These are phyloP conservation scores for Diaporthe destruens DNA, from an alignment of 2,329 filamentous ascomycete genomes.

Conservation along the genomic window DNA sequence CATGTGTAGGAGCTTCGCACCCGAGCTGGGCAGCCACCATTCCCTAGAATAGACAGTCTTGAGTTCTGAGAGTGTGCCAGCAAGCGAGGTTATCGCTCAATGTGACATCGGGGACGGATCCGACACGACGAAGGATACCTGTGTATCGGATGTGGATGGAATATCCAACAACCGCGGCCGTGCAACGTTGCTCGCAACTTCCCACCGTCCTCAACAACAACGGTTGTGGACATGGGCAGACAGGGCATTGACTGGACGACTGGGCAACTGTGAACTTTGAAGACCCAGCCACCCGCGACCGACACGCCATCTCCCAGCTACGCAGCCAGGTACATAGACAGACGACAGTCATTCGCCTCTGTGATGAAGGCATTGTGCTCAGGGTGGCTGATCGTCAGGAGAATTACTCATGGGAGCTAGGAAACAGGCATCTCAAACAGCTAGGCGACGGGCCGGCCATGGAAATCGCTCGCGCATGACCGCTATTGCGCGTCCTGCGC, in stretches of 20 bases:
- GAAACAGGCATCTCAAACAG: constrained; percentile 28
- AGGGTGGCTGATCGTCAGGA: constrained; percentile 29
- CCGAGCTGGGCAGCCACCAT: constrained; percentile 3
- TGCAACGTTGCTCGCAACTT: constrained; percentile 29
- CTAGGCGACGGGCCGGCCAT: constrained; percentile 30
- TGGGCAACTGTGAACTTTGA: not conserved
- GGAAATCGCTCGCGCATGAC: constrained; percentile 33
- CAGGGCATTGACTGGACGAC: not conserved
- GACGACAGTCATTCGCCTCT: not conserved
- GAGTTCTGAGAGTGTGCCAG: constrained; percentile 1
- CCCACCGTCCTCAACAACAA: constrained; percentile 4
- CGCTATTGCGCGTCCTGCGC: constrained; percentile 19
- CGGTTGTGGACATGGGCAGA: not conserved
- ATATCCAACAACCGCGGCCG: not conserved
- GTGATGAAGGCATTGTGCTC: constrained; percentile 17
- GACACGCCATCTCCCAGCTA: constrained; percentile 6
- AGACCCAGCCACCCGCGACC: not conserved
- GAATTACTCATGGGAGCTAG: constrained; percentile 26
- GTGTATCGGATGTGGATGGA: constrained; percentile 4
- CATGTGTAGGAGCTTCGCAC: not conserved
- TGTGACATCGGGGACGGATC: constrained; percentile 22
- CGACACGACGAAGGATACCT: not conserved
- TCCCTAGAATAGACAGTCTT: constrained; percentile 17
- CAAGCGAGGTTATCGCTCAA: constrained; percentile 22
- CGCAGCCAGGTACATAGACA: constrained; percentile 6